phyloP scores from a whole-genome alignment of 805 yeast species.

The Candida ortonii region DNA sequence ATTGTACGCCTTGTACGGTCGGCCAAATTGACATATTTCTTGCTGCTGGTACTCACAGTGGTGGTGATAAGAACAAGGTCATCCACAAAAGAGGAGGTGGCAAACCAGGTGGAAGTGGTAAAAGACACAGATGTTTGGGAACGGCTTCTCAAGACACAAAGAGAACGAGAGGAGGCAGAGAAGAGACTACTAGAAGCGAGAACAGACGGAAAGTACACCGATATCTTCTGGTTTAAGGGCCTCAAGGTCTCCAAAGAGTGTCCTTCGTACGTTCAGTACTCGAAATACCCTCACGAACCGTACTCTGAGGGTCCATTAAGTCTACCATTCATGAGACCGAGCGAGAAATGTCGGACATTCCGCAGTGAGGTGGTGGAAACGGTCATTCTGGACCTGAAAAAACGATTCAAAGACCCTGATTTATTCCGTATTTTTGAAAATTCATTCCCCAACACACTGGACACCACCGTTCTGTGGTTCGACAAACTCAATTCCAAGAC shows the following conservation, averaged over 20 bases:
- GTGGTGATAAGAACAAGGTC: conserved; percentile 3
- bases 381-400: conserved; percentile 50
- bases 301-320: conserved; percentile 50
- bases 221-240: conserved; percentile 27
- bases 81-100: conserved; percentile 2
- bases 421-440: conserved; percentile 75
- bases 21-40: conserved; percentile 16
- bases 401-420: conserved; percentile 56
- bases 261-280: conserved; percentile 61
- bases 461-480: conserved; percentile 83
- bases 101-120: conserved; percentile 5
- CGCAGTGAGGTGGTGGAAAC: conserved; percentile 58
- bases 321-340: conserved; percentile 77
- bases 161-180: conserved; percentile 3
- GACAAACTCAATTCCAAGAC: conserved; percentile 19
- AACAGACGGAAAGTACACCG: neutral
- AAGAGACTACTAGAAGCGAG: neutral
- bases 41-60: conserved; percentile 11
- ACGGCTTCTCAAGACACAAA: neutral
- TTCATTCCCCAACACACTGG: conserved; percentile 82
- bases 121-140: conserved; percentile 1
- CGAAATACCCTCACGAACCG: conserved; percentile 55
- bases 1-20: conserved; percentile 13
- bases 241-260: conserved; percentile 35
- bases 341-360: conserved; percentile 70